Percentiles rank a stretch among this genome's conserved stretches.
These are phyloP conservation scores for Ramaria sp. DNA, from an alignment of 768 basidiomycete genomes.

Conservation along the genomic window DNA sequence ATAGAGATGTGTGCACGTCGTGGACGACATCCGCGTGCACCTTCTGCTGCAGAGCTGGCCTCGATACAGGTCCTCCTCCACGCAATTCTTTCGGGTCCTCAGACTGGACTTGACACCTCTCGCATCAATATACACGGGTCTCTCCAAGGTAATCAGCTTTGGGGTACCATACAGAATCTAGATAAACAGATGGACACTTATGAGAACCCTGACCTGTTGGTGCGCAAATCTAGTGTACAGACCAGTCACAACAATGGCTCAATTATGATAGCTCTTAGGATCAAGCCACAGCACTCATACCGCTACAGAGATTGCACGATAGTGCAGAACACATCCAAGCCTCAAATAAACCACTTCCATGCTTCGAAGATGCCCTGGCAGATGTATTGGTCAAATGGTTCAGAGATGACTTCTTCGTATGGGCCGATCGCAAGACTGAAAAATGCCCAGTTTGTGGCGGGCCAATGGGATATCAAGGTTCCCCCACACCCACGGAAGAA, in stretches of 20 bases:
- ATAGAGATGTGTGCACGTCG: conserved; percentile 3
- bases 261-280: conserved; percentile 10
- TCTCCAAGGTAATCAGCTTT: neutral
- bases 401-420: conserved; percentile 25
- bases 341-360: conserved; percentile 1
- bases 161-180: conserved; percentile 8
- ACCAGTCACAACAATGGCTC: neutral
- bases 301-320: conserved; percentile 14
- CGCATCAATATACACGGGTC: neutral
- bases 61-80: neutral
- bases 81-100: neutral
- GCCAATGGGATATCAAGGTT: conserved; percentile 12
- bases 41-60: conserved; percentile 4
- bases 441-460: conserved; percentile 22
- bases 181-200: conserved; percentile 18
- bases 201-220: conserved; percentile 14
- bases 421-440: conserved; percentile 27
- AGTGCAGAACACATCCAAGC: conserved; percentile 13
- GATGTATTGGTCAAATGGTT: conserved; percentile 27
- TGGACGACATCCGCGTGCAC: conserved; percentile 5
- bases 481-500: conserved; percentile 15
- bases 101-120: neutral
- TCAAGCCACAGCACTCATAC: conserved; percentile 14
- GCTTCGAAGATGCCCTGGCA: conserved; percentile 23
- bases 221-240: neutral